These are phyloP conservation scores for Metschnikowia rubicola DNA, from an alignment of 805 yeast species.

Conservation along the genomic window DNA sequence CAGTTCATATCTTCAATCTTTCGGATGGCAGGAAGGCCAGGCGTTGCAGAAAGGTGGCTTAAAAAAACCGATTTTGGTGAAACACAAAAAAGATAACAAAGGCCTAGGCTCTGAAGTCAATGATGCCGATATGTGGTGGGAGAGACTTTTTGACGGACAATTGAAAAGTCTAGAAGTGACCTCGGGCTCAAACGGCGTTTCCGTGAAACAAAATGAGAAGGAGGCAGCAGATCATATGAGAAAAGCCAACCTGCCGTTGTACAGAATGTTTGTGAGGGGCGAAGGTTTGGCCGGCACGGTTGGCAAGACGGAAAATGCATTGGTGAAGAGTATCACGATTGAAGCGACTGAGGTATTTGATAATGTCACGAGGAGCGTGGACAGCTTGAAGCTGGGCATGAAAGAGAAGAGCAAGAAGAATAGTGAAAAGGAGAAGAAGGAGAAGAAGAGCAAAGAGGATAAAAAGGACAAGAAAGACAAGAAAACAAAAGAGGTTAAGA, in stretches of 20 bases:
- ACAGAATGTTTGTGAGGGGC: slow-evolving; percentile 83
- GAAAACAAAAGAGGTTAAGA: slow-evolving; percentile 19
- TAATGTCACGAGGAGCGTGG: slow-evolving; percentile 5
- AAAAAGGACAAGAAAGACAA: slow-evolving; percentile 25
- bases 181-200: slow-evolving; percentile 33
- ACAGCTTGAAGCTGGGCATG: slow-evolving; percentile 12
- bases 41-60: slow-evolving; percentile 78
- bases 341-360: slow-evolving; percentile 11
- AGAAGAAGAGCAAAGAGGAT: slow-evolving; percentile 27
- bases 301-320: slow-evolving; percentile 34
- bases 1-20: slow-evolving; percentile 63
- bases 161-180: slow-evolving; percentile 69
- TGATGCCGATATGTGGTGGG: slow-evolving; percentile 96
- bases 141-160: slow-evolving; percentile 89
- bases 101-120: slow-evolving; percentile 82
- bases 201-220: slow-evolving; percentile 51
- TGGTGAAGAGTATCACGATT: slow-evolving; percentile 7
- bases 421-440: slow-evolving; percentile 30
- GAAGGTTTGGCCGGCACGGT: slow-evolving; percentile 80
- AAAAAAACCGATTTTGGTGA: slow-evolving; percentile 80
- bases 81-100: slow-evolving; percentile 84
- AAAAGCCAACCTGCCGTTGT: slow-evolving; percentile 65
- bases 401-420: slow-evolving; percentile 23
- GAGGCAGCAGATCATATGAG: slow-evolving; percentile 46
- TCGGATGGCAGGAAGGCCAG: slow-evolving; percentile 92